Evolutionary conservation across 2,329 filamentous ascomycete species (phyloP).

Genomic region (Cytospora paraplurivora): DNA sequence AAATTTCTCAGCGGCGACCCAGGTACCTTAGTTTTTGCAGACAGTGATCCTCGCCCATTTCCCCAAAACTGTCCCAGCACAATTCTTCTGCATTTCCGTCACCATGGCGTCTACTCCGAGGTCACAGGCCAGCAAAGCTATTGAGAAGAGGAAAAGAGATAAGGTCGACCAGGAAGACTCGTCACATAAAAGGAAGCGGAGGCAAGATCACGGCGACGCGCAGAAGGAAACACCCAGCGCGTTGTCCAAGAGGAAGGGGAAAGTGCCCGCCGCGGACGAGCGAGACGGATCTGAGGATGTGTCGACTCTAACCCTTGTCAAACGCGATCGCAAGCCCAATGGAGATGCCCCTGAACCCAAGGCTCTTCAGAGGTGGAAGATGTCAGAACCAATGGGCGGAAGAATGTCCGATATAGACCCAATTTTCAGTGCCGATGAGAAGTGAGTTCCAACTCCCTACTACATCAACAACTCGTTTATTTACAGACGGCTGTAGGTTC

Average conservation of each 20-base stretch:
- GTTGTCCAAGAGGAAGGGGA: slow-evolving; percentile 17
- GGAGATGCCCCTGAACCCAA: slow-evolving; percentile 4
- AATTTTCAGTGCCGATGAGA: slow-evolving; percentile 62
- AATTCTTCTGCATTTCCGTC: background rate
- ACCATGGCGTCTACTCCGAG: slow-evolving; percentile 28
- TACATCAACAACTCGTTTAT: background rate
- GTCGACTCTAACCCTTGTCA: slow-evolving; percentile 3
- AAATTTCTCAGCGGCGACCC: slow-evolving; percentile 27
- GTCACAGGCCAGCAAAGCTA: slow-evolving; percentile 25
- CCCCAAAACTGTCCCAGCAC: slow-evolving; percentile 17
- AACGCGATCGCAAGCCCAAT: slow-evolving; percentile 1
- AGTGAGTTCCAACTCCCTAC: slow-evolving; percentile 45
- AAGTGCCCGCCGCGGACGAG: slow-evolving; percentile 23
- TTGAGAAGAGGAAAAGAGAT: slow-evolving; percentile 30
- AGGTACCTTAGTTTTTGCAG: slow-evolving; percentile 32
- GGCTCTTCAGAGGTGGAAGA: slow-evolving; percentile 48
- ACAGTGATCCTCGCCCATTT: slow-evolving; percentile 7
- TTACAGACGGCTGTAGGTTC: slow-evolving; percentile 54
- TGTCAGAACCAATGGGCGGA: slow-evolving; percentile 67
- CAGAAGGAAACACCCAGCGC: slow-evolving; percentile 19
- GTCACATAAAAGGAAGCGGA: slow-evolving; percentile 30
- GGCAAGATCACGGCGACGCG: slow-evolving; percentile 20
- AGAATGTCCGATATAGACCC: slow-evolving; percentile 67
- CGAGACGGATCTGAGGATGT: slow-evolving; percentile 18
- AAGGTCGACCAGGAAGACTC: slow-evolving; percentile 29